Evolutionary conservation across 768 basidiomycete species (phyloP).

Genomic region (Suillus tomentosus): DNA sequence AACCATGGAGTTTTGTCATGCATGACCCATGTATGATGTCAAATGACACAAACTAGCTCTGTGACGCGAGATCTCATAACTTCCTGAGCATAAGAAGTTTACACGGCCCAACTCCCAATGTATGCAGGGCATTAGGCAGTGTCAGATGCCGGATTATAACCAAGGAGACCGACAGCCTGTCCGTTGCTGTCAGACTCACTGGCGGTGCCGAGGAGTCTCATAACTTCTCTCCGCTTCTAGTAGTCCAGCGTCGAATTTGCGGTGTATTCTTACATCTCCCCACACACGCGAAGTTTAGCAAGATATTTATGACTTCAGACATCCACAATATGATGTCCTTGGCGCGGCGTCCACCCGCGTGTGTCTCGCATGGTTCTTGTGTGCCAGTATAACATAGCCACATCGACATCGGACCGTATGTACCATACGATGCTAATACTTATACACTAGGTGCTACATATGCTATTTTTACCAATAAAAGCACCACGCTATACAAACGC

Average conservation of each 20-base stretch:
- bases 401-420: neutral
- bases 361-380: too few species aligned
- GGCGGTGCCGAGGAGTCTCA: too few species aligned
- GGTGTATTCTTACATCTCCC: too few species aligned
- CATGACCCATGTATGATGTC: neutral
- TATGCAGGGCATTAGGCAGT: neutral
- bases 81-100: neutral
- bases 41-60: neutral
- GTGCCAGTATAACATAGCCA: neutral
- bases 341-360: too few species aligned
- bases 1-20: neutral
- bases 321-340: too few species aligned
- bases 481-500: neutral
- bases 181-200: too few species aligned
- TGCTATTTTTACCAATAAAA: neutral
- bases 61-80: neutral
- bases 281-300: neutral
- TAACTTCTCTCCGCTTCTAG: too few species aligned
- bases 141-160: neutral
- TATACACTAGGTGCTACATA: too few species aligned
- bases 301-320: too few species aligned
- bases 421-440: neutral
- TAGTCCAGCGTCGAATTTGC: too few species aligned
- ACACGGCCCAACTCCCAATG: too few species aligned
- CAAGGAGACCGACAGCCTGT: too few species aligned